Percentiles rank a stretch among this genome's conserved stretches.
phyloP scores from a whole-genome alignment of 2,329 filamentous ascomycete genomes.

The Monilinia vaccinii-corymbosi region DNA sequence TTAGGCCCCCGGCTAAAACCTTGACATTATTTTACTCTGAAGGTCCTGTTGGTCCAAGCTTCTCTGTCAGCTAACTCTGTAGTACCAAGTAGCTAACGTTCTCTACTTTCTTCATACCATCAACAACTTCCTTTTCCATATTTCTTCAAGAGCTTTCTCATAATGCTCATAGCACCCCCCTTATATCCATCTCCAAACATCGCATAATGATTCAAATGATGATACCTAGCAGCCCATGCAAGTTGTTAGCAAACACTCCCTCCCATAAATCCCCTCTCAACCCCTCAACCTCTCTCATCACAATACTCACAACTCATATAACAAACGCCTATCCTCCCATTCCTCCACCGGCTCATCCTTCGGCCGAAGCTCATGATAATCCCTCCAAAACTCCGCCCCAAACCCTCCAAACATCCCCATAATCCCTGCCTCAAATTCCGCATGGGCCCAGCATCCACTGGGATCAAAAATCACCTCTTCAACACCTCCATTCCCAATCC shows the following conservation, averaged over 20 bases:
- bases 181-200: slow-evolving; percentile 76
- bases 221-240: slow-evolving; percentile 48
- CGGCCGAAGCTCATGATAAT: slow-evolving; percentile 67
- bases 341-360: slow-evolving; percentile 74
- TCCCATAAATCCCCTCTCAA: background rate
- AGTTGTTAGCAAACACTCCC: slow-evolving; percentile 8
- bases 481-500: slow-evolving; percentile 43
- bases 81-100: background rate
- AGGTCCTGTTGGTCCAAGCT: background rate
- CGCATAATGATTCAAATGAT: slow-evolving; percentile 69
- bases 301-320: slow-evolving; percentile 71
- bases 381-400: slow-evolving; percentile 57
- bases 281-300: background rate
- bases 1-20: background rate
- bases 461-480: slow-evolving; percentile 81
- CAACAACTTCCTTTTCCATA: slow-evolving; percentile 42
- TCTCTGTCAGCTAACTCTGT: background rate
- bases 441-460: slow-evolving; percentile 73
- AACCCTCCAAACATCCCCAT: slow-evolving; percentile 98
- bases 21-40: no score
- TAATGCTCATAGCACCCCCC: slow-evolving; percentile 67
- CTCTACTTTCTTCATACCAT: background rate
- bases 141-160: slow-evolving; percentile 63
- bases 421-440: slow-evolving; percentile 84
- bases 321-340: slow-evolving; percentile 69